phyloP scores from a whole-genome alignment of 2,329 filamentous ascomycete genomes.

The Ophiocordyceps sinensis region DNA sequence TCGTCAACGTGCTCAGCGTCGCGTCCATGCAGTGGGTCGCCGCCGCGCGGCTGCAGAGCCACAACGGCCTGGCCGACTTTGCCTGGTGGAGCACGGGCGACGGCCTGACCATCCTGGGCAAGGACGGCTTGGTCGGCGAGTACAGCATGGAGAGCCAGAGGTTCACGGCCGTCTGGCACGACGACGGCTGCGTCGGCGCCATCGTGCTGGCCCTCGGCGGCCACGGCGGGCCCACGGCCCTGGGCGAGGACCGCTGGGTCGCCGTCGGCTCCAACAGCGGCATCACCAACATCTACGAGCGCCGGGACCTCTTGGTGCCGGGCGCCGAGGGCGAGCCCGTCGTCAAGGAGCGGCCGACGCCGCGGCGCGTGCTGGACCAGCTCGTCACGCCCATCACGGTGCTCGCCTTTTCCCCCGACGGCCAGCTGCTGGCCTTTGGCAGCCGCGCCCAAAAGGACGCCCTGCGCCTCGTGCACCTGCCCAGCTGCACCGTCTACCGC shows the following conservation, averaged over 20 bases:
- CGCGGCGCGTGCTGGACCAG: constrained; percentile 64
- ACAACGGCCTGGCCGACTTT: constrained; percentile 77
- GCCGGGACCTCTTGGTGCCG: constrained; percentile 42
- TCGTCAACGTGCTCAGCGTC: constrained; percentile 73
- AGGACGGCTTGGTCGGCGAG: constrained; percentile 81
- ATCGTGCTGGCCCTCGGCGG: constrained; percentile 73
- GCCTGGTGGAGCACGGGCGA: constrained; percentile 81
- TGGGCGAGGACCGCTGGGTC: constrained; percentile 79
- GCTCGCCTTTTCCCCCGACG: constrained; percentile 72
- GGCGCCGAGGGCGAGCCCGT: constrained; percentile 22
- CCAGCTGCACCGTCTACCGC: constrained; percentile 82
- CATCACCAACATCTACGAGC: constrained; percentile 88
- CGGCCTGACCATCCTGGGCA: constrained; percentile 70
- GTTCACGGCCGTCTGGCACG: constrained; percentile 71
- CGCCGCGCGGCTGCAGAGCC: constrained; percentile 67
- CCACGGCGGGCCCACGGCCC: constrained; percentile 38
- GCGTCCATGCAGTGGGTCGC: constrained; percentile 76
- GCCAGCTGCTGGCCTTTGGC: constrained; percentile 76
- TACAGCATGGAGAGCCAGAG: constrained; percentile 57
- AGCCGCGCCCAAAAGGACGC: constrained; percentile 83
- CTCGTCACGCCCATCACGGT: constrained; percentile 74
- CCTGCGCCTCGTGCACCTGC: constrained; percentile 74
- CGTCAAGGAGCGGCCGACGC: constrained; percentile 55
- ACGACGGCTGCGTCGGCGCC: constrained; percentile 78
- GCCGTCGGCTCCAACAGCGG: constrained; percentile 76